Evolutionary conservation across 352 stramenopile genomes (phyloP).

Genomic region (Pythium volutum): DNA sequence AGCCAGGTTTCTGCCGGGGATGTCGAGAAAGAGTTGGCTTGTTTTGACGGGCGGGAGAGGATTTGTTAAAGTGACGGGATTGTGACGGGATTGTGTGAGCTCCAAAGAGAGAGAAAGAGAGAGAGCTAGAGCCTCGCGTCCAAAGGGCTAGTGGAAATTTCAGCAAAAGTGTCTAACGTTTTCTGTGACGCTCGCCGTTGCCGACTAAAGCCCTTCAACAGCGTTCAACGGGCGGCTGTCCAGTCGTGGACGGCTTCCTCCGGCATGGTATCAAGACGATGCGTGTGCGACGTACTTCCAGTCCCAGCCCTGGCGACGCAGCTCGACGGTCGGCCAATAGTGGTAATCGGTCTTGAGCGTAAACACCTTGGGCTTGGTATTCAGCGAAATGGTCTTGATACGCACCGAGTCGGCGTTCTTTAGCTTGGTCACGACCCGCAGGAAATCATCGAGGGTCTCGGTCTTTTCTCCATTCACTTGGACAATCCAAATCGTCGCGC

Average conservation of each 20-base stretch:
- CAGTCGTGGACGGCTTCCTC: too few relatives aligned
- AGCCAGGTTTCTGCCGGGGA: too few relatives aligned
- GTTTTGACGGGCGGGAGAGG: too few relatives aligned
- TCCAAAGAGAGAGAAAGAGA: neutral
- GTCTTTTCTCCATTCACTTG: slow-evolving; percentile 88
- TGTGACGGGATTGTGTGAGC: too few relatives aligned
- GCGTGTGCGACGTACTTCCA: slow-evolving; percentile 72
- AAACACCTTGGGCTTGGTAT: slow-evolving; percentile 87
- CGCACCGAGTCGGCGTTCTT: slow-evolving; percentile 81
- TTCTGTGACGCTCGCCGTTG: neutral
- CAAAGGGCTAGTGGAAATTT: neutral
- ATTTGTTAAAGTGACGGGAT: too few relatives aligned
- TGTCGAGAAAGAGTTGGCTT: too few relatives aligned
- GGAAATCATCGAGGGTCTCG: slow-evolving; percentile 79
- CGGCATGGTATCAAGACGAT: neutral
- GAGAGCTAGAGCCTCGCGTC: neutral
- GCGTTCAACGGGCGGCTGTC: neutral
- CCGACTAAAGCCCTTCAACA: neutral
- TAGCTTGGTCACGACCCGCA: slow-evolving; percentile 77
- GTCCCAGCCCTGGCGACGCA: slow-evolving; percentile 58
- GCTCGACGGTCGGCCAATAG: slow-evolving; percentile 89
- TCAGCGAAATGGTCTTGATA: slow-evolving; percentile 89
- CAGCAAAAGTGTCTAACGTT: neutral
- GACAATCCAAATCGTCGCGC: slow-evolving; percentile 89
- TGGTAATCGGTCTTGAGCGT: slow-evolving; percentile 91